Conservation (phyloP, 495 filamentous ascomycete genomes). For the Cercophora newfieldiana region DNA sequence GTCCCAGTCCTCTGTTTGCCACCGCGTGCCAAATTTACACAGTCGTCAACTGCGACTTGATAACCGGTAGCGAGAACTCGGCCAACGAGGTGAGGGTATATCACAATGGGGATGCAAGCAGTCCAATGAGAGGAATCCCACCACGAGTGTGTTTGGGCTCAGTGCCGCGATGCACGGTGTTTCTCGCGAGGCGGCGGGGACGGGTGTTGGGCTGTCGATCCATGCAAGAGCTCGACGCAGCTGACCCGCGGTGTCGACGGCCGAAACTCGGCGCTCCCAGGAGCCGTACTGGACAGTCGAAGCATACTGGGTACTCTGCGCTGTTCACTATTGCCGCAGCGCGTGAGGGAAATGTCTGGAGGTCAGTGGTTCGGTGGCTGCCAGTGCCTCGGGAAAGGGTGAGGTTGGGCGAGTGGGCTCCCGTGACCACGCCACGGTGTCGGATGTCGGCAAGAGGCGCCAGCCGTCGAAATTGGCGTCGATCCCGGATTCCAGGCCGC, state of each 20-base stretch:
- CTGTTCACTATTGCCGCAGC: neutral
- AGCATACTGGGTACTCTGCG: neutral
- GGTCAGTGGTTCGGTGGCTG: neutral
- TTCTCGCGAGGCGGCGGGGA: neutral
- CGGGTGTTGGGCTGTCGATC: conserved; percentile 1
- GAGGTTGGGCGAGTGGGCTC: neutral
- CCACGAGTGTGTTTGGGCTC: neutral
- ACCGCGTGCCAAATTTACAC: neutral
- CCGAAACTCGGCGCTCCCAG: neutral
- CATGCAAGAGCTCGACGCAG: neutral
- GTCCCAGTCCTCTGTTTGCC: neutral
- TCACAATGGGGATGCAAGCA: neutral
- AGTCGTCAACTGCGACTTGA: neutral
- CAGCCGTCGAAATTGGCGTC: neutral
- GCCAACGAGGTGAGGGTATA: neutral
- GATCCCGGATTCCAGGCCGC: conserved; percentile 1
- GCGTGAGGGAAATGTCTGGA: neutral
- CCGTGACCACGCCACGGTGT: conserved; percentile 18
- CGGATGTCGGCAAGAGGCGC: conserved; percentile 7
- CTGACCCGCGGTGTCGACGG: conserved; percentile 1
- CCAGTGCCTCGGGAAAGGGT: neutral
- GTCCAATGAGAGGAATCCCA: neutral
- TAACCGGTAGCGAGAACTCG: neutral
- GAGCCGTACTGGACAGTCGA: neutral
- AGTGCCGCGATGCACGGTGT: neutral